Percentiles rank a stretch among this genome's conserved stretches.
phyloP scores from a whole-genome alignment of 140 eudicot genomes.

The Stevia rebaudiana region DNA sequence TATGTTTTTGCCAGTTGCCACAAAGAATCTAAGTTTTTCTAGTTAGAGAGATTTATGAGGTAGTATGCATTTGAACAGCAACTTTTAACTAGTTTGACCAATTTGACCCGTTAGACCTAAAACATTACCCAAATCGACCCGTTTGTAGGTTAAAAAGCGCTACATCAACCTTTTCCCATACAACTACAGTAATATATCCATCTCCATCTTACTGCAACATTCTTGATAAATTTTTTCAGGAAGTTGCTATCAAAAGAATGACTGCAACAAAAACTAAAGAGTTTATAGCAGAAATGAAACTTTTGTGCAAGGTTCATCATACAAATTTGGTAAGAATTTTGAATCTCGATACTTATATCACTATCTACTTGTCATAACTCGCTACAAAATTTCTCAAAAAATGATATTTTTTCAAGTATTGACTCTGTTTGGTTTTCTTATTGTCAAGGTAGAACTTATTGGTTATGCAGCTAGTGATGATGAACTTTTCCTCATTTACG shows the following conservation, averaged over 20 bases:
- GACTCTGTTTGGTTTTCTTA: slow-evolving; percentile 36
- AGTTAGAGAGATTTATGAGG: background rate
- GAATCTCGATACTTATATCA: background rate
- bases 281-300: slow-evolving; percentile 87
- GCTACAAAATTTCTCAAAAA: background rate
- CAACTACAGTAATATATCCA: slow-evolving; percentile 7
- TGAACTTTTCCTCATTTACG: slow-evolving; percentile 85
- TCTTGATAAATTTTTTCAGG: slow-evolving; percentile 39
- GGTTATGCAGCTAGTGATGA: slow-evolving; percentile 88
- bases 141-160: background rate
- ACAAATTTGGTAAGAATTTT: slow-evolving; percentile 71
- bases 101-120: background rate
- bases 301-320: slow-evolving; percentile 95
- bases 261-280: slow-evolving; percentile 84
- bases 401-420: slow-evolving; percentile 2
- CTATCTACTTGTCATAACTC: slow-evolving; percentile 3
- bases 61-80: background rate
- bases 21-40: background rate
- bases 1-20: background rate
- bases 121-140: background rate
- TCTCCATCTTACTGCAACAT: background rate
- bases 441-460: slow-evolving; percentile 91
- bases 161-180: background rate
- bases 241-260: slow-evolving; percentile 90
- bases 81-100: background rate